These are phyloP conservation scores for Aphanocladium album DNA, from an alignment of 2,329 filamentous ascomycete genomes.

Conservation along the genomic window DNA sequence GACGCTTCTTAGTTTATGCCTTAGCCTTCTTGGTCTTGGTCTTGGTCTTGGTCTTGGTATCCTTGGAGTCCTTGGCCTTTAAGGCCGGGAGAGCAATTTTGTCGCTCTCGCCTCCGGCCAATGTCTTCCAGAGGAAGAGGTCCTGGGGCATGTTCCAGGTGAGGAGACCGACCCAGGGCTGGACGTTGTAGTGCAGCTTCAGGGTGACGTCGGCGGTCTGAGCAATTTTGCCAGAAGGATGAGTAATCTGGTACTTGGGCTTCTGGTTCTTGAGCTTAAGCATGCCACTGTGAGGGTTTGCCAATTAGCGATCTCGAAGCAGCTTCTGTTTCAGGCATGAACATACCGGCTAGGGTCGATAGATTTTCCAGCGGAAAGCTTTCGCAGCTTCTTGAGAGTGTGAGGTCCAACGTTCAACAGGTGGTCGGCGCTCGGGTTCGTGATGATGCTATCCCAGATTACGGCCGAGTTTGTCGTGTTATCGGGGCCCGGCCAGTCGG, in stretches of 20 bases:
- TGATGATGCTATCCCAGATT: slow-evolving; percentile 96
- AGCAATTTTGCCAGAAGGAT: slow-evolving; percentile 74
- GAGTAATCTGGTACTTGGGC: slow-evolving; percentile 96
- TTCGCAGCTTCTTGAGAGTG: slow-evolving; percentile 57
- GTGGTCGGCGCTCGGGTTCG: slow-evolving; percentile 61
- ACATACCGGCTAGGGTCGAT: slow-evolving; percentile 53
- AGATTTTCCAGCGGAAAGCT: slow-evolving; percentile 54
- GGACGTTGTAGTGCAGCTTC: slow-evolving; percentile 89
- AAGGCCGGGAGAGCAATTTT: slow-evolving; percentile 60
- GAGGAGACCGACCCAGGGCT: slow-evolving; percentile 89
- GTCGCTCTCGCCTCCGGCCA: slow-evolving; percentile 61
- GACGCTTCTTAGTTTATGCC: neutral
- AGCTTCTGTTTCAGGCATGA: neutral
- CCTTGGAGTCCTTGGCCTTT: slow-evolving; percentile 48
- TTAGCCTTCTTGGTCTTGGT: slow-evolving; percentile 17
- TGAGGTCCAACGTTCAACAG: slow-evolving; percentile 55
- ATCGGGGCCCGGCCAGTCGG: slow-evolving; percentile 54
- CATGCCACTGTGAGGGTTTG: slow-evolving; percentile 52
- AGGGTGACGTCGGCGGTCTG: slow-evolving; percentile 69
- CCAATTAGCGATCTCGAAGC: slow-evolving; percentile 1
- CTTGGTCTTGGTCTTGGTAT: slow-evolving; percentile 23
- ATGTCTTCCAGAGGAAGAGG: slow-evolving; percentile 58
- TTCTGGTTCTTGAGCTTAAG: slow-evolving; percentile 77
- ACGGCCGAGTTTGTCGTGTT: slow-evolving; percentile 64
- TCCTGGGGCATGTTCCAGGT: slow-evolving; percentile 67